A percentile compares a stretch with the other conserved stretches of the same genome.
Evolutionary conservation across 1,284 basidiomycete species (phyloP).

Genomic region (Ceratobasidium sp.): DNA sequence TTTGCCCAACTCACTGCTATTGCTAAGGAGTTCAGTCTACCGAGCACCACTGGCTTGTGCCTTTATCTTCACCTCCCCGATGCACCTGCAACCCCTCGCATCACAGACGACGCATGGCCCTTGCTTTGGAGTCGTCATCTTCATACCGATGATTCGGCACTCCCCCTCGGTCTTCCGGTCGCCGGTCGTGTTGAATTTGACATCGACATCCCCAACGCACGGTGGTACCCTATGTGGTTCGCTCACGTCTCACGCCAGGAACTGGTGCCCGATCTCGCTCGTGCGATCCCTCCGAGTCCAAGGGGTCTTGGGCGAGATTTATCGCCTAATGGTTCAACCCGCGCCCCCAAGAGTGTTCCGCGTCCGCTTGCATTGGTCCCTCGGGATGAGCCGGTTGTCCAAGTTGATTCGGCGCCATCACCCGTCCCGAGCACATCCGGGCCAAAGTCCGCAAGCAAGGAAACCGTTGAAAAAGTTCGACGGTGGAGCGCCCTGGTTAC

Average conservation of each 20-base stretch:
- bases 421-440: conserved; percentile 5
- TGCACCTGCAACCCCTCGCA: conserved; percentile 62
- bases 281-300: conserved; percentile 51
- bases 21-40: conserved; percentile 78
- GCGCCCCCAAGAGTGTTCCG: conserved; percentile 20
- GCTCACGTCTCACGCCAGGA: conserved; percentile 37
- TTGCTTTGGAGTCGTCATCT: conserved; percentile 66
- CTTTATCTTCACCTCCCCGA: conserved; percentile 72
- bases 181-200: conserved; percentile 78
- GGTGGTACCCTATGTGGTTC: conserved; percentile 76
- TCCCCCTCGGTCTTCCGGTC: conserved; percentile 60
- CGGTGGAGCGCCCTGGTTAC: conserved; percentile 46
- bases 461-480: conserved; percentile 36
- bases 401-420: conserved; percentile 21
- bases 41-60: conserved; percentile 72
- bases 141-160: conserved; percentile 54
- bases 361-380: conserved; percentile 41
- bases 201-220: conserved; percentile 70
- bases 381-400: conserved; percentile 15
- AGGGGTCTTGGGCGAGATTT: conserved; percentile 54
- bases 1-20: conserved; percentile 75
- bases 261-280: conserved; percentile 36
- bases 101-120: conserved; percentile 78
- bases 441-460: conserved; percentile 53
- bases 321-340: conserved; percentile 50